Evolutionary conservation across 345 rosid species (phyloP), one percentile per base, ranked within the genome.

Genomic region (Leavenworthia alabamica): DNA sequence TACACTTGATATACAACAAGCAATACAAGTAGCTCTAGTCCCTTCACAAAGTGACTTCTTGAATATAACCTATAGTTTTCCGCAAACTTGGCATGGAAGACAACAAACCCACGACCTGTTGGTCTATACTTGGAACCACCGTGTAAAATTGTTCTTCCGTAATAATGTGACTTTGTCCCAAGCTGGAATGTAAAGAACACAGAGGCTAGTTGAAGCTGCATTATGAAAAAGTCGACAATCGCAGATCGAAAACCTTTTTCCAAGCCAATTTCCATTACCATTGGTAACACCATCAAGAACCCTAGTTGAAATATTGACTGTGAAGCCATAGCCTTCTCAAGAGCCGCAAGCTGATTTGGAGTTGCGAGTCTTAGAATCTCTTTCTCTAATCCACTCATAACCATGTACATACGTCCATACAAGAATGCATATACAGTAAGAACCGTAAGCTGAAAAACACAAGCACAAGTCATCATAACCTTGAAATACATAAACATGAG

Each of bases 171-270:
- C 75, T 86, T 93, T 20, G 99, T 93, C 37, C 99, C 99, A 51
- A 93, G 99, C 83, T 87, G 97, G 80, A 93, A 93, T 2, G 97
- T 87, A 60, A 93, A 93, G 77, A 93, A 89, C 23, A 87, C 88
- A 0, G 99, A 79, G 19, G 99, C 99, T 48, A 89, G 84, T 71
- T 93, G 97, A 64, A 93, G 81, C 74, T 89, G 97, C 97, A 93
- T 89, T 19, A 87, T 86, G 76, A 93, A 74, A 53, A 93, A 87
- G 53, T 87, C 92, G 32, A 81, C 89, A 11, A 93, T 70, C 47
- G 99, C 99, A 36, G 88, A 66, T 32, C 97, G 87, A 24, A 89
- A 89, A 17, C 99, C 99, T 73, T 87, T 83, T 71, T 89, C 96
- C 64, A 93, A 80, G 26, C 96, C 94, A 19, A 84, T 82, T 74